A percentile compares a stretch with the other conserved stretches of the same genome.
Evolutionary conservation across 1,284 basidiomycete species (phyloP).

Genomic region (Peniophora sp.): DNA sequence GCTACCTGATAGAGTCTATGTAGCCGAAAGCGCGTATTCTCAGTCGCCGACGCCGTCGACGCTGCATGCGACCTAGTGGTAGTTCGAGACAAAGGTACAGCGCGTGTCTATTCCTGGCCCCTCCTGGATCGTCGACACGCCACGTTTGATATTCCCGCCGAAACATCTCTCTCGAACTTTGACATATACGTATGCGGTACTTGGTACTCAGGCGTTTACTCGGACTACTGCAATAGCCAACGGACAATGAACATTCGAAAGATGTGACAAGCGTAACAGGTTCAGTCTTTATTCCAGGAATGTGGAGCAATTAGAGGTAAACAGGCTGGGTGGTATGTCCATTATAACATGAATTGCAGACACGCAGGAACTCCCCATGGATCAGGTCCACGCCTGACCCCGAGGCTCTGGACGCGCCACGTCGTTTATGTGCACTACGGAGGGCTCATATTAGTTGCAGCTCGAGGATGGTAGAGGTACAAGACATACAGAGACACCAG

Average conservation of each 20-base stretch:
- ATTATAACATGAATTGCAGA: background rate
- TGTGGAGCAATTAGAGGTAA: background rate
- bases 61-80: too few relatives aligned
- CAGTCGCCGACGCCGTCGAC: too few relatives aligned
- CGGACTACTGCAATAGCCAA: too few relatives aligned
- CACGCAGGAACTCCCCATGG: background rate
- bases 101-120: too few relatives aligned
- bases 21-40: background rate
- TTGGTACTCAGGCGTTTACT: too few relatives aligned
- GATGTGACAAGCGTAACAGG: too few relatives aligned
- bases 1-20: background rate
- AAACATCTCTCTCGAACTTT: too few relatives aligned
- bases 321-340: background rate
- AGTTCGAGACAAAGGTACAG: too few relatives aligned
- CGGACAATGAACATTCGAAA: too few relatives aligned
- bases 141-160: too few relatives aligned
- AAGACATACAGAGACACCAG: slow-evolving; percentile 13
- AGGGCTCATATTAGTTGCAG: background rate
- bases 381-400: background rate
- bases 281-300: background rate
- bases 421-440: slow-evolving; percentile 9
- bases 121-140: too few relatives aligned
- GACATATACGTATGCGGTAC: too few relatives aligned
- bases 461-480: background rate
- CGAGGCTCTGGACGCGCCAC: slow-evolving; percentile 6